phyloP scores from a whole-genome alignment of 2,329 filamentous ascomycete species.

The Colletotrichum filicis region DNA sequence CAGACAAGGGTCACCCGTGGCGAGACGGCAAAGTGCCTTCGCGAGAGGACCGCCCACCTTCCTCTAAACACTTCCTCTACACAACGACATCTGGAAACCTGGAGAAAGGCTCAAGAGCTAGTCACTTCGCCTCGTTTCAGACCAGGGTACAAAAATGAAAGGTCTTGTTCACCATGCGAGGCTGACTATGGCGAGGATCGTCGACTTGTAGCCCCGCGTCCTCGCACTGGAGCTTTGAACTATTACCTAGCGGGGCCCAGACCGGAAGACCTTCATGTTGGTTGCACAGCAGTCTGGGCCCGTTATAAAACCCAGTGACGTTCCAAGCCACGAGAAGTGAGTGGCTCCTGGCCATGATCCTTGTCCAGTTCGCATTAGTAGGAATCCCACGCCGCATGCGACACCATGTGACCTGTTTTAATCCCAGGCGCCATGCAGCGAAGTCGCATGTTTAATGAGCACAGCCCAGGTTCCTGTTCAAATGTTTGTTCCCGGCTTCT shows the following conservation, averaged over 20 bases:
- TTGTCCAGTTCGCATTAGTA: not conserved
- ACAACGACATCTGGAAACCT: not conserved
- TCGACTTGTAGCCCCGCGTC: not conserved
- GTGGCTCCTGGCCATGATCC: not conserved
- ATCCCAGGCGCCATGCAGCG: not conserved
- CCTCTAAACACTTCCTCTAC: not conserved
- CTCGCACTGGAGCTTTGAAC: not conserved
- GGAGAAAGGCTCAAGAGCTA: not conserved
- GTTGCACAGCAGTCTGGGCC: not conserved
- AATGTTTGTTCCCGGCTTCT: not conserved
- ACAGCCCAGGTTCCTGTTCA: not conserved
- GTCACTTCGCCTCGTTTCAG: not conserved
- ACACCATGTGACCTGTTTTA: not conserved
- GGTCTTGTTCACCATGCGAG: not conserved
- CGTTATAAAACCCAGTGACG: not conserved
- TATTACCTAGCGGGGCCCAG: not conserved
- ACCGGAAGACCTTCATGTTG: not conserved
- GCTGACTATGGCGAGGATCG: not conserved
- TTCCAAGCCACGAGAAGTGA: not conserved
- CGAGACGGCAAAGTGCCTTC: not conserved
- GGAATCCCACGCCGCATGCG: not conserved
- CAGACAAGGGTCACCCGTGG: not conserved
- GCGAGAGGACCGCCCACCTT: not conserved
- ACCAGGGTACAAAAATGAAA: not conserved
- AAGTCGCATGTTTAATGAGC: not conserved